Conservation (phyloP, 2,329 filamentous ascomycete species). For the Rhynchosporium graminicola region DNA sequence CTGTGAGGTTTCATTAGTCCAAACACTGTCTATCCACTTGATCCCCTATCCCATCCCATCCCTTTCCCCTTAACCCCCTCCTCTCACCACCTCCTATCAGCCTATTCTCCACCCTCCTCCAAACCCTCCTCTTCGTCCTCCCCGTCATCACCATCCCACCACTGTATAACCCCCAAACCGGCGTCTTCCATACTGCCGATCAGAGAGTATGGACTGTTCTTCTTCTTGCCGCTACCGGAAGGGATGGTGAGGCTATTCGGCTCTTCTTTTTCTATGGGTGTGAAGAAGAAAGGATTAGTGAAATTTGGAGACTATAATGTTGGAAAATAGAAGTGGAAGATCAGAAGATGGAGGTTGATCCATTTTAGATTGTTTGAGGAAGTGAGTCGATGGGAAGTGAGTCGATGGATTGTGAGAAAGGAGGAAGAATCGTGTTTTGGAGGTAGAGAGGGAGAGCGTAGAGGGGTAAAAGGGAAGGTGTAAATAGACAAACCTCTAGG, state of each 20-base stretch:
- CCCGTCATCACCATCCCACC: constrained; percentile 55
- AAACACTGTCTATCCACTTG: no score
- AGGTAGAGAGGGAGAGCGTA: neutral
- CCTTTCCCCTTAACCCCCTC: no score
- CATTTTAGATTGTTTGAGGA: no score
- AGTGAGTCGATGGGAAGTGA: no score
- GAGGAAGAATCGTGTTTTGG: no score
- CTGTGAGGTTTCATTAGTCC: no score
- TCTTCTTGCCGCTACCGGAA: constrained; percentile 26
- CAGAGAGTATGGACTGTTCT: constrained; percentile 70
- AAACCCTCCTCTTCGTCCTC: constrained; percentile 22
- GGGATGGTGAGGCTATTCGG: constrained; percentile 48
- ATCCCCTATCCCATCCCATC: no score
- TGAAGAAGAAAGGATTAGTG: neutral
- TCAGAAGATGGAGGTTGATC: no score
- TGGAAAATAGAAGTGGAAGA: no score
- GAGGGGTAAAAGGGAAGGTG: neutral
- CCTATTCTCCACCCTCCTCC: neutral
- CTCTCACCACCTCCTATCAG: no score
- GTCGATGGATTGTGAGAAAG: no score
- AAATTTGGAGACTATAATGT: no score
- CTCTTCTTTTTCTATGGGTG: constrained; percentile 66
- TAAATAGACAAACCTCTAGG: constrained; percentile 41
- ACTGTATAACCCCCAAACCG: constrained; percentile 62
- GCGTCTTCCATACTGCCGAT: constrained; percentile 64